Percentiles rank a stretch among this genome's conserved stretches.
Evolutionary conservation across 441 rosid species (phyloP).

Genomic region (Gossypium schwendimanii): DNA sequence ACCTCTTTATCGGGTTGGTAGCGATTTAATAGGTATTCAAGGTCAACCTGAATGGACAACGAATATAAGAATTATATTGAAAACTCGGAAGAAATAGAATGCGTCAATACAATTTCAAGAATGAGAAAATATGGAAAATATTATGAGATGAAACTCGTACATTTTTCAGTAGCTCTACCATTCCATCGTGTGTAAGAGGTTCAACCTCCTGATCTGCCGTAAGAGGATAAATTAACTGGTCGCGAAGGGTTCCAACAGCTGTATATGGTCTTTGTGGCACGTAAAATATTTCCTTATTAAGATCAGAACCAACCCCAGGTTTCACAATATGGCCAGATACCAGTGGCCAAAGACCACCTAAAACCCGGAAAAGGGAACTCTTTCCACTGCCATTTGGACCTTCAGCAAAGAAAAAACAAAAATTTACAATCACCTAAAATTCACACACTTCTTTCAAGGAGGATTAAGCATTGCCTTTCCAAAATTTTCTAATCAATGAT

Average conservation of each 20-base stretch:
- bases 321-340: constrained; percentile 90
- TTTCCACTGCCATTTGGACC: constrained; percentile 99
- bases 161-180: constrained; percentile 89
- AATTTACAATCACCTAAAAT: not conserved
- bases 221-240: constrained; percentile 97
- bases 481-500: not conserved
- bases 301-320: constrained; percentile 99
- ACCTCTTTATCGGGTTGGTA: constrained; percentile 84
- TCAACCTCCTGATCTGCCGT: constrained; percentile 63
- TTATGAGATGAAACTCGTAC: constrained; percentile 34
- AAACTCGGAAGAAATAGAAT: constrained; percentile 7
- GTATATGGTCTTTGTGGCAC: constrained; percentile 99
- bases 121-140: constrained; percentile 8
- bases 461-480: not conserved
- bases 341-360: constrained; percentile 99
- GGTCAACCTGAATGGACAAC: constrained; percentile 64
- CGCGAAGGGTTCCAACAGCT: constrained; percentile 94
- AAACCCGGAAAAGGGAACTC: constrained; percentile 98
- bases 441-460: not conserved
- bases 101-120: not conserved
- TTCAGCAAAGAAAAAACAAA: constrained; percentile 31
- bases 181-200: constrained; percentile 63
- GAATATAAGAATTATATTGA: constrained; percentile 6
- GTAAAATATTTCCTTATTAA: constrained; percentile 96
- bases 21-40: constrained; percentile 86